These are phyloP conservation scores for Exophiala lecanii-corni DNA, from an alignment of 2,329 filamentous ascomycete genomes.

Conservation along the genomic window DNA sequence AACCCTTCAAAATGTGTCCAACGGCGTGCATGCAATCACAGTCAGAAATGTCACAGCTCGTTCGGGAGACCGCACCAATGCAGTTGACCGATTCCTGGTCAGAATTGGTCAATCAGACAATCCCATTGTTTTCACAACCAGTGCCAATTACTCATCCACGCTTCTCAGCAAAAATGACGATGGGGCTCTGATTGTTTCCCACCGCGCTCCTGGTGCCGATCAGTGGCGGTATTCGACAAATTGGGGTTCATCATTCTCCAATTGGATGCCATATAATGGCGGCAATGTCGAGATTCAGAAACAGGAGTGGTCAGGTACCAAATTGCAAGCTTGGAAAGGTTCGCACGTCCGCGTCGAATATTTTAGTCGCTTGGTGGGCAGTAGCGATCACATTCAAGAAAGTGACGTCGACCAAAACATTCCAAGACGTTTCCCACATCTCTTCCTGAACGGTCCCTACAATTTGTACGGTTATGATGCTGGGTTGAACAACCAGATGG, in stretches of 20 bases:
- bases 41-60: constrained; percentile 48
- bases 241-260: constrained; percentile 56
- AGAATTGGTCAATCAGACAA: constrained; percentile 56
- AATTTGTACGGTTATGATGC: constrained; percentile 62
- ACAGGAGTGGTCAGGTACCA: constrained; percentile 56
- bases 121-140: constrained; percentile 53
- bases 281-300: constrained; percentile 46
- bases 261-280: constrained; percentile 55
- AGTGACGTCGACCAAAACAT: constrained; percentile 47
- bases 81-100: constrained; percentile 58
- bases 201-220: constrained; percentile 58
- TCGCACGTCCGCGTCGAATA: constrained; percentile 62
- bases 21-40: constrained; percentile 57
- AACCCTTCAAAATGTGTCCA: constrained; percentile 49
- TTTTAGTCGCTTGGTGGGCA: constrained; percentile 56
- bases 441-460: constrained; percentile 59
- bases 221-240: constrained; percentile 60
- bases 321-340: constrained; percentile 55
- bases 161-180: constrained; percentile 44
- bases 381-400: constrained; percentile 57
- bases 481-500: constrained; percentile 52
- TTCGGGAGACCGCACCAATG: constrained; percentile 43
- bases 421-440: constrained; percentile 53
- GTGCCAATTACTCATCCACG: constrained; percentile 55
- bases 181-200: constrained; percentile 48